Evolutionary conservation across 768 basidiomycete genomes (phyloP).

Genomic region (Phlebiopsis gigantea): DNA sequence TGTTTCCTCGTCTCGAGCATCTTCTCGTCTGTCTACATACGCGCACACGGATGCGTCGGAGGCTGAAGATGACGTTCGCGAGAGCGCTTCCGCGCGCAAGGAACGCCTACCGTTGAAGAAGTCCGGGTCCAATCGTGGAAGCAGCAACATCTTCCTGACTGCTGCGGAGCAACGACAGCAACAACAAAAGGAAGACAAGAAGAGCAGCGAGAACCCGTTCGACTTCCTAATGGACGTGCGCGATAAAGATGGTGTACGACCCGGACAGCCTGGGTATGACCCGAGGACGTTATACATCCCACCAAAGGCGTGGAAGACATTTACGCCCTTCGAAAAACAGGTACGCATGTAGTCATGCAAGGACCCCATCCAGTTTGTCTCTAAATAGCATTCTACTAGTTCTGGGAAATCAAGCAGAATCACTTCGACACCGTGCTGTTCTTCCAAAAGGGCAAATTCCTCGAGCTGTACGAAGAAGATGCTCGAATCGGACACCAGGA

Average conservation of each 20-base stretch:
- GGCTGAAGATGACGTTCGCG: constrained; percentile 33
- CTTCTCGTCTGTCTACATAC: constrained; percentile 29
- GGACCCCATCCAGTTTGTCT: not conserved
- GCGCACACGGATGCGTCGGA: constrained; percentile 27
- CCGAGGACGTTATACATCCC: constrained; percentile 85
- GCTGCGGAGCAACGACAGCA: constrained; percentile 75
- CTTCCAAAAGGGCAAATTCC: constrained; percentile 97
- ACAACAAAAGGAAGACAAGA: constrained; percentile 79
- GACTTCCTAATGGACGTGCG: constrained; percentile 63
- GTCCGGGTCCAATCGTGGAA: constrained; percentile 25
- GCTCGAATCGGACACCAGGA: constrained; percentile 89
- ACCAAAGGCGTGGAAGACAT: constrained; percentile 64
- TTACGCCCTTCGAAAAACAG: constrained; percentile 96
- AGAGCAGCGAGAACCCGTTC: constrained; percentile 71
- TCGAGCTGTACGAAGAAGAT: constrained; percentile 96
- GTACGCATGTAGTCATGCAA: constrained; percentile 20
- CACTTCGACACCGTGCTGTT: constrained; percentile 97
- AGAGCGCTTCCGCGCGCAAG: constrained; percentile 25
- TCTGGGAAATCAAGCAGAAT: constrained; percentile 87
- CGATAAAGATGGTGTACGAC: constrained; percentile 79
- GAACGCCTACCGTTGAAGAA: constrained; percentile 30
- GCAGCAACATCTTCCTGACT: constrained; percentile 57
- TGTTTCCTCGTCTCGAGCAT: constrained; percentile 26
- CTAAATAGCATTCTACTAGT: constrained; percentile 17
- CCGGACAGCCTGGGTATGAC: constrained; percentile 85